Evolutionary conservation across 1,284 basidiomycete species (phyloP), one percentile per base, ranked within the genome.

Genomic region (Trichosporon coremiiforme): DNA sequence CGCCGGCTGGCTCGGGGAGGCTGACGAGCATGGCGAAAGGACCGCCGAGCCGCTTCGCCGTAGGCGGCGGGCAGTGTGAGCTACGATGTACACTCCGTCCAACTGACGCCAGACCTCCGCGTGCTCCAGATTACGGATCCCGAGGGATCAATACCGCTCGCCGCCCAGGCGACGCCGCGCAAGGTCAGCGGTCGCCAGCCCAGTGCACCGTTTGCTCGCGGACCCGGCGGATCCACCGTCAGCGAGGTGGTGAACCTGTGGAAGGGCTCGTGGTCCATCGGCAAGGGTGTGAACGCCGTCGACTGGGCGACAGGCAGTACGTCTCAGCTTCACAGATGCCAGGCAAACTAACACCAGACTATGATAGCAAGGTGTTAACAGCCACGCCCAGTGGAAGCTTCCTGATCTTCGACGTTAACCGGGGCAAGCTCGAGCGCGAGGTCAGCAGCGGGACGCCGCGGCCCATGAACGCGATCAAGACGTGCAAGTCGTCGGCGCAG

Each of bases 311-410:
- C 87, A 71, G 90, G 89, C 68, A 82, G 92, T 93, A 77, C 76
- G 90, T 87, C 41, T 20, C 29, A 5, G 35, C 50, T 29, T 7
- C 2, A 25, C 53, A 5, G 22, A 13, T 22, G 29, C 2, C 10
- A n/a, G n/a, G n/a, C 10, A 7, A 35, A 22, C 66, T 66, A 66
- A 69, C 45, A 8, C 10, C 66, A 94, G 92, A 82, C 12, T 92
- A 89, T 82, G 89, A 86, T 75, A 89, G 88, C 79, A 94, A 94
- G 83, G 88, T 95, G 67, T 82, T 93, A 38, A 94, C 92, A 0
- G 92, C 92, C 72, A 90, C 90, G 3, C 86, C 90, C 7, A 92
- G 91, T 73, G 93, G 93, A 0, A 92, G 93, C 74, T 87, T 94
- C 55, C 89, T 93, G 66, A 87, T 94, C 84, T 94, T 92, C 89